These are phyloP conservation scores for Mikania micrantha DNA, from an alignment of 129 eudicot genomes.

Conservation along the genomic window DNA sequence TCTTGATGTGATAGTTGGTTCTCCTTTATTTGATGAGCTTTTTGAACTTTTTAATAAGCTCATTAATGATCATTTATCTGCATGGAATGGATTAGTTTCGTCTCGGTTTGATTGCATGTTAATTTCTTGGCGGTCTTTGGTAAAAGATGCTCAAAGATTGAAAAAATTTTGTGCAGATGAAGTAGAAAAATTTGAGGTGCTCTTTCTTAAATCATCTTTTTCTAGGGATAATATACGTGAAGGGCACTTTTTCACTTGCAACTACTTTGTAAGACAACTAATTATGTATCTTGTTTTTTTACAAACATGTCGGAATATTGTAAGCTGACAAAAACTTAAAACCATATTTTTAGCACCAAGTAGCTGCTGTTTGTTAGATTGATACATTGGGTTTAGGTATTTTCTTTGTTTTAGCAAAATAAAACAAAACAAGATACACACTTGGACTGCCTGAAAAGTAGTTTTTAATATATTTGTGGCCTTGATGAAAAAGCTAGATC, in stretches of 20 bases:
- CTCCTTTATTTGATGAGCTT: constrained; percentile 54
- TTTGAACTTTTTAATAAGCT: constrained; percentile 45
- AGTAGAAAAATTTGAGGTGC: constrained; percentile 60
- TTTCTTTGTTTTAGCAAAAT: neutral
- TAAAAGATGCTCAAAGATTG: constrained; percentile 44
- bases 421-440: neutral
- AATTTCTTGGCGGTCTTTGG: constrained; percentile 59
- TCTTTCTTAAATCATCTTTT: neutral
- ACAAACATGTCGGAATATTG: neutral
- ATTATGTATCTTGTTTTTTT: neutral
- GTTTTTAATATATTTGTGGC: neutral
- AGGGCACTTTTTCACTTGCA: neutral
- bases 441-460: neutral
- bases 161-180: constrained; percentile 44
- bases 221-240: neutral
- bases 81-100: constrained; percentile 56
- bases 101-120: constrained; percentile 37
- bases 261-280: neutral
- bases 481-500: neutral
- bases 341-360: neutral
- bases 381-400: neutral
- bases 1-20: constrained; percentile 48
- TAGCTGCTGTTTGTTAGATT: neutral
- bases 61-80: constrained; percentile 58
- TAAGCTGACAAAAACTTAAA: neutral